Conservation (phyloP, 768 basidiomycete species). For the Pholiota molesta region DNA sequence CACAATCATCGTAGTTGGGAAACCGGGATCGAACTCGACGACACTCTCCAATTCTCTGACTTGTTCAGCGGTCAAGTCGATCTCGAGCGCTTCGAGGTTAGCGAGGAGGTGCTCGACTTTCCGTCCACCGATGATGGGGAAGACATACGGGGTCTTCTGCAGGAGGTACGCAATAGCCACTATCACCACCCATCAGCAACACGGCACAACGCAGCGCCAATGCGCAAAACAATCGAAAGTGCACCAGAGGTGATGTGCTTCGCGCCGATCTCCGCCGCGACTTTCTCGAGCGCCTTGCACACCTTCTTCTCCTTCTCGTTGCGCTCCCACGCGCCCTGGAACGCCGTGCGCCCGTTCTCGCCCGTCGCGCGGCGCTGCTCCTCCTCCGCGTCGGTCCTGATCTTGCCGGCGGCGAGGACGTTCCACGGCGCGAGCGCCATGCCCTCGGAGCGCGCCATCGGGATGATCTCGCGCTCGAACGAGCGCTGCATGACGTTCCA, state of each 20-base stretch:
- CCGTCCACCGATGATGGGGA: conserved; percentile 44
- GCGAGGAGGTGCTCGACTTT: conserved; percentile 46
- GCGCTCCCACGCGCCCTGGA: conserved; percentile 16
- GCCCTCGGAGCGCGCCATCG: conserved; percentile 41
- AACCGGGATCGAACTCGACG: conserved; percentile 6
- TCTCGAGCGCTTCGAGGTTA: conserved; percentile 47
- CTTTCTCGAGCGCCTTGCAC: conserved; percentile 46
- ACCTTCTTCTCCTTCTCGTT: conserved; percentile 6
- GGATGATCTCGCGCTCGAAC: conserved; percentile 58
- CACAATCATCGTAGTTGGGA: conserved; percentile 5
- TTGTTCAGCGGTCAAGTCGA: conserved; percentile 40
- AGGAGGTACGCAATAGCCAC: conserved; percentile 59
- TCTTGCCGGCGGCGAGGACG: conserved; percentile 42
- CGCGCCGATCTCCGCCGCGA: conserved; percentile 52
- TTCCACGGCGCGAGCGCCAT: conserved; percentile 38
- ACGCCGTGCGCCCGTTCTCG: conserved; percentile 43
- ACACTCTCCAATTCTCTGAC: conserved; percentile 37
- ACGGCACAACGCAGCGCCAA: too few species aligned
- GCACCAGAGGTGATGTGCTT: conserved; percentile 44
- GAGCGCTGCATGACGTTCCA: conserved; percentile 49
- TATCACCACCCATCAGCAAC: conserved; percentile 12
- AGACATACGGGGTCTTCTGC: conserved; percentile 55
- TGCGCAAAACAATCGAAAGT: too few species aligned
- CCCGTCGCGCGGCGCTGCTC: conserved; percentile 28
- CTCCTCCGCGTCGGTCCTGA: conserved; percentile 55